phyloP scores from a whole-genome alignment of 164 flowering plant genomes.

The Tetracentron sinense region DNA sequence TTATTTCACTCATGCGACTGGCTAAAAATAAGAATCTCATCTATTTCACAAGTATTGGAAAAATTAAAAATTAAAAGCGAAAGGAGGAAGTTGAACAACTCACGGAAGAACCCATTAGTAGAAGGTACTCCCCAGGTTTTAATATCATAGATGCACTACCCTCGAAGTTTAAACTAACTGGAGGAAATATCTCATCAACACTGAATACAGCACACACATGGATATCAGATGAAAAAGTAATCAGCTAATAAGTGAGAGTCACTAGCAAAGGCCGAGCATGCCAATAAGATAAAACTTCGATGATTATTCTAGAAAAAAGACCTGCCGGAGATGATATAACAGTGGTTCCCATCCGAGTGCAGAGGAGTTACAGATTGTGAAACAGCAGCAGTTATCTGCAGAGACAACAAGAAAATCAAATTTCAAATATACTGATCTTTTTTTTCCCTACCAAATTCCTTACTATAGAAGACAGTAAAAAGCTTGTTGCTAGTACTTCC shows the following conservation, averaged over 20 bases:
- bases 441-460: not conserved
- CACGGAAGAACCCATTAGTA: slow-evolving; percentile 58
- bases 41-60: not conserved
- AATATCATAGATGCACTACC: slow-evolving; percentile 76
- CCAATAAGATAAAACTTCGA: not conserved
- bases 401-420: slow-evolving; percentile 1
- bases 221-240: slow-evolving; percentile 6
- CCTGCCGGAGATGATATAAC: slow-evolving; percentile 61
- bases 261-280: not conserved
- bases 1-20: not conserved
- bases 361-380: slow-evolving; percentile 46
- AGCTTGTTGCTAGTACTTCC: not conserved
- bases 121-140: slow-evolving; percentile 76
- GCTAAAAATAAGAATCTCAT: not conserved
- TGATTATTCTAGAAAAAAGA: slow-evolving; percentile 19
- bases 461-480: not conserved
- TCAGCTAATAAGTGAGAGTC: not conserved
- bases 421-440: not conserved
- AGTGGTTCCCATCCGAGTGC: slow-evolving; percentile 57
- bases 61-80: not conserved
- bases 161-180: slow-evolving; percentile 69
- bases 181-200: slow-evolving; percentile 60
- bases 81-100: slow-evolving; percentile 28
- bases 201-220: slow-evolving; percentile 32
- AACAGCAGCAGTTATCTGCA: slow-evolving; percentile 52